Evolutionary conservation across 768 basidiomycete genomes (phyloP).

Genomic region (Podaxis sp.): DNA sequence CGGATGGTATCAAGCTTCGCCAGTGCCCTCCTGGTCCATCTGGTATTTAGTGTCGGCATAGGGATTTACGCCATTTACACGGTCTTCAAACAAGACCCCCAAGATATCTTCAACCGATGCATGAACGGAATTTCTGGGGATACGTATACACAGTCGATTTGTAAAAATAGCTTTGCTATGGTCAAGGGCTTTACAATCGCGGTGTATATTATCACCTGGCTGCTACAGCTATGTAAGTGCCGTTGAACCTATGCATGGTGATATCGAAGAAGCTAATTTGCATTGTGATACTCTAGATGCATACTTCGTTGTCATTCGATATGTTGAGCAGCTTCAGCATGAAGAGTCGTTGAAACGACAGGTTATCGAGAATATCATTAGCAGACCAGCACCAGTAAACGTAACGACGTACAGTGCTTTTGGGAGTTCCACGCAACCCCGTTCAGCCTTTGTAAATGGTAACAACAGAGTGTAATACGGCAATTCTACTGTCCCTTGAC

Average conservation of each 20-base stretch:
- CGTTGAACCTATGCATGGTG: conserved; percentile 9
- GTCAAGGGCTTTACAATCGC: conserved; percentile 43
- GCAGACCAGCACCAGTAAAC: conserved; percentile 27
- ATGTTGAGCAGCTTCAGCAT: conserved; percentile 53
- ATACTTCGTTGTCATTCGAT: conserved; percentile 51
- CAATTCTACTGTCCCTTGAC: too few species aligned
- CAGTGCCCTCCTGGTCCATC: conserved; percentile 41
- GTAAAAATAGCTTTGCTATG: conserved; percentile 41
- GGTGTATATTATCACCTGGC: conserved; percentile 50
- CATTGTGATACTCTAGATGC: conserved; percentile 36
- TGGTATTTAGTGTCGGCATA: conserved; percentile 45
- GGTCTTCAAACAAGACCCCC: conserved; percentile 43
- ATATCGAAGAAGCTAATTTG: neutral
- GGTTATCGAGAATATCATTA: conserved; percentile 25
- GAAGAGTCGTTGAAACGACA: conserved; percentile 29
- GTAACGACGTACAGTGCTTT: conserved; percentile 8
- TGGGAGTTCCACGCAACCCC: conserved; percentile 6
- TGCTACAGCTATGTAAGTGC: conserved; percentile 53
- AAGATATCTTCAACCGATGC: conserved; percentile 37
- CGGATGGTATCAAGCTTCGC: conserved; percentile 45
- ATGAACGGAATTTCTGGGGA: conserved; percentile 27
- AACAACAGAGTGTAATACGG: neutral
- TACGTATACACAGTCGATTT: conserved; percentile 32
- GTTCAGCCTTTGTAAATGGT: conserved; percentile 6
- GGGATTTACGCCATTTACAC: conserved; percentile 50